Percentiles rank a stretch among this genome's conserved stretches.
Conservation (phyloP, 2,329 filamentous ascomycete genomes). For the Fusarium equiseti region DNA sequence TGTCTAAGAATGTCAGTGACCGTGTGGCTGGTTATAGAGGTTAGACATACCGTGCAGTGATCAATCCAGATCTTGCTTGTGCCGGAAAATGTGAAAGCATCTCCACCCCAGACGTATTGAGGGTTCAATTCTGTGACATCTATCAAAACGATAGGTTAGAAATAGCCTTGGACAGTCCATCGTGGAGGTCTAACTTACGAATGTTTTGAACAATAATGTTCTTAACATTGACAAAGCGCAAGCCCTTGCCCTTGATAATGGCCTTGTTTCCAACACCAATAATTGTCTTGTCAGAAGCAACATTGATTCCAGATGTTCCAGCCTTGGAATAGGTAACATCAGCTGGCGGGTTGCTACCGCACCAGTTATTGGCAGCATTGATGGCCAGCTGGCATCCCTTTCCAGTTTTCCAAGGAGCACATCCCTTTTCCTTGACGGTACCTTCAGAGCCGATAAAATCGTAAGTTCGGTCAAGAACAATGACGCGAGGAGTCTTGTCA, state of each 20-base stretch:
- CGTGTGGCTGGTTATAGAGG: fast-evolving
- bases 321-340: conserved; percentile 26
- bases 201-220: conserved; percentile 45
- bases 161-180: fast-evolving
- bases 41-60: conserved; percentile 21
- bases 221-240: conserved; percentile 49
- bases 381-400: conserved; percentile 39
- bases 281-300: conserved; percentile 57
- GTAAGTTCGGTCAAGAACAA: conserved; percentile 52
- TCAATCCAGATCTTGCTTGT: conserved; percentile 38
- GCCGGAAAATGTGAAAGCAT: conserved; percentile 30
- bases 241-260: conserved; percentile 57
- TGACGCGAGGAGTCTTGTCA: conserved; percentile 49
- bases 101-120: conserved; percentile 39
- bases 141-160: fast-evolving
- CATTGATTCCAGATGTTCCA: conserved; percentile 23
- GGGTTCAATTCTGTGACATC: conserved; percentile 35
- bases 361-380: conserved; percentile 41
- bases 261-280: conserved; percentile 54
- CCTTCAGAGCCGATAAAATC: conserved; percentile 47
- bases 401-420: conserved; percentile 39
- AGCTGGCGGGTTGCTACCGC: conserved; percentile 6
- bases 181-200: fast-evolving
- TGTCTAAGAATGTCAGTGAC: conserved; percentile 2
- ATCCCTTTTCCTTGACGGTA: conserved; percentile 31